These are phyloP conservation scores for Stachybotrys elegans DNA, from an alignment of 2,329 filamentous ascomycete species.

Conservation along the genomic window DNA sequence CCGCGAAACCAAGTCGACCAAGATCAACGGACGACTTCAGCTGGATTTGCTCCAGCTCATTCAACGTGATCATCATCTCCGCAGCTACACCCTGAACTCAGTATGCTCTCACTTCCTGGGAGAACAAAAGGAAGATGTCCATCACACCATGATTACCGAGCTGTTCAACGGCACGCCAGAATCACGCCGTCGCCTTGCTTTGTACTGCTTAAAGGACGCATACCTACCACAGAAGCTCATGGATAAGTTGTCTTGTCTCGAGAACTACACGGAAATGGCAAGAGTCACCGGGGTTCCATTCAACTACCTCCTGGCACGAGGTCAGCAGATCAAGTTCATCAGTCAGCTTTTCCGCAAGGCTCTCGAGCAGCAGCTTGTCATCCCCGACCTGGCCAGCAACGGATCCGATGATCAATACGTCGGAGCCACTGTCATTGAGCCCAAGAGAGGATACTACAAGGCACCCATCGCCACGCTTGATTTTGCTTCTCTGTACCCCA, in stretches of 20 bases:
- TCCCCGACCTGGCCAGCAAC: constrained; percentile 76
- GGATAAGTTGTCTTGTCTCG: constrained; percentile 97
- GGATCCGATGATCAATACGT: constrained; percentile 84
- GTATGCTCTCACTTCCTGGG: constrained; percentile 92
- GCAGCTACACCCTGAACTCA: constrained; percentile 96
- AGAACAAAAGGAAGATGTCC: constrained; percentile 98
- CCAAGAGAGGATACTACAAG: constrained; percentile 86
- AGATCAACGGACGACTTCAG: constrained; percentile 89
- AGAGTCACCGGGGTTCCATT: constrained; percentile 98
- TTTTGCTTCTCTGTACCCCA: constrained; percentile 97
- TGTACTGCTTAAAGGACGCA: constrained; percentile 97
- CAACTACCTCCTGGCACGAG: constrained; percentile 85
- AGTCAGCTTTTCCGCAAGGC: constrained; percentile 96
- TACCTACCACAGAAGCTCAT: constrained; percentile 91
- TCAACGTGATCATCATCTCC: constrained; percentile 87
- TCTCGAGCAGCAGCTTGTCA: constrained; percentile 85
- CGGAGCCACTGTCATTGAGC: constrained; percentile 96
- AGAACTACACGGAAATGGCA: constrained; percentile 99
- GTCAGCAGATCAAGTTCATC: constrained; percentile 96
- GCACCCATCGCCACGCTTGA: constrained; percentile 94
- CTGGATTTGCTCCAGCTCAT: constrained; percentile 92
- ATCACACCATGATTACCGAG: constrained; percentile 99
- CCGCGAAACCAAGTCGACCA: constrained; percentile 88
- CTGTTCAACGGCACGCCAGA: constrained; percentile 95
- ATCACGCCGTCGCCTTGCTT: constrained; percentile 79